Evolutionary conservation across 2,329 filamentous ascomycete species (phyloP), one percentile per base, ranked within the genome.

Genomic region (Exophiala dermatitidis): DNA sequence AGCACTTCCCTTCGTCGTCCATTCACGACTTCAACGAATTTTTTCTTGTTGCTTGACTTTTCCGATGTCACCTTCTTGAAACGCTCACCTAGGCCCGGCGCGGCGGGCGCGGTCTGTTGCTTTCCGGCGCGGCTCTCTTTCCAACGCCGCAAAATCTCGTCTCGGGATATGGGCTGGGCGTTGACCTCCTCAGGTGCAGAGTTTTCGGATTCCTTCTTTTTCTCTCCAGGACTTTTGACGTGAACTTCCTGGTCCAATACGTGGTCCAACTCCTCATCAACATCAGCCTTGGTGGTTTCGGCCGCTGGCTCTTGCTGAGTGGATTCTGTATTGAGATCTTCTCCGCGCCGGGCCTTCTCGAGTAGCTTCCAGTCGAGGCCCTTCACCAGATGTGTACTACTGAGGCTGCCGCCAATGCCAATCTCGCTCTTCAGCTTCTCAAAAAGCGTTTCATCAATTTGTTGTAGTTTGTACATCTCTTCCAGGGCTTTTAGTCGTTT

Each of bases 301-400:
- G 62, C 62, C 43, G 68, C 68, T 7, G 64, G 62, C n/a, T 62
- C 63, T 1, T 67, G 64, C 6, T 68, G 64, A 2, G 63, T 57
- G 2, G 63, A 62, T 1, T 61, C 56, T 51, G 60, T 56, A 48
- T 69, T 67, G 28, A 88, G 77, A 68, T 90, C 74, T 55, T 76
- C 74, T 1, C 74, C 74, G n/a, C 67, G 69, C 49, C 68, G 70
- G 0, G 72, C 67, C 46, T 71, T 64, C 59, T 66, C 62, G 58
- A 77, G 73, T 8, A 97, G 74, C 68, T 86, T 86, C 67, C 89
- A 86, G 70, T 98, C 93, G 46, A 98, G 71, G 0, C 93, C 93
- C 67, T 96, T 97, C 45, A 97, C 85, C 60, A 96, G 71, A 75
- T 95, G 89, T 9, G 90, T 95, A 62, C 83, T 88, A 9, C 75